Base-by-base conservation (phyloP, 202 grass and related monocot genomes). In the Musa balbisiana region DNA sequence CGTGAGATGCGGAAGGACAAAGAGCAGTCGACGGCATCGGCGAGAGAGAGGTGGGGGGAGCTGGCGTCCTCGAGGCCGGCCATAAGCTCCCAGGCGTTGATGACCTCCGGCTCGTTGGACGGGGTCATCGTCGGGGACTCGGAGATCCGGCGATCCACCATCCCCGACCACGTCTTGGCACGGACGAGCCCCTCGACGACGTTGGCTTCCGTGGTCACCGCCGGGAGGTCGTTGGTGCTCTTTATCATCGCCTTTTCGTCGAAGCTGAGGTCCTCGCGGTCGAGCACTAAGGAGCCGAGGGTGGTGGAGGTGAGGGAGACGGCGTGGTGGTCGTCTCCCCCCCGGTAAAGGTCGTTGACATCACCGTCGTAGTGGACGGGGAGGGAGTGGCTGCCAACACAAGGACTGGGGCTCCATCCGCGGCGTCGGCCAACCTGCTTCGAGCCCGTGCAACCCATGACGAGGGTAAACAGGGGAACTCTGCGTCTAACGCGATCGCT, bases 21-120 rank as follows among this genome's bases (percentile, higher is more conserved):
- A 33, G 43, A 50, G 59, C 59, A 59, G 74, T 50, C 20, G 58
- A 64, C 3, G 17, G 17, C 58, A 10, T 21, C 21, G 20, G 75
- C 0, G 26, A 19, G 33, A 17, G 2, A 11, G 67, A 69, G 33
- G 59, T 20, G 51, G 1, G 79, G 72, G 2, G 79, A 82, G 22
- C 90, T 82, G 21, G 63, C 75, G 77, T 92, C 85, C 9, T 92
- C 95, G n/a, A 99, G 89, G 11, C 91, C 91, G 58, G 82, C 91
- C 95, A 99, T 99, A 80, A 99, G 91, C 76, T 99, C 95, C 95
- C 91, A 99, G 16, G 90, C 95, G 54, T 95, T 90, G 68, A 99
- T 99, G 43, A 92, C 78, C 85, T 99, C 91, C 2, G 89, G 89
- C 72, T 95, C 91, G 54, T 78, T 73, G 8, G 51, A 53, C 20